Conservation (phyloP, 1,284 basidiomycete species). For the Tilletia setariae region DNA sequence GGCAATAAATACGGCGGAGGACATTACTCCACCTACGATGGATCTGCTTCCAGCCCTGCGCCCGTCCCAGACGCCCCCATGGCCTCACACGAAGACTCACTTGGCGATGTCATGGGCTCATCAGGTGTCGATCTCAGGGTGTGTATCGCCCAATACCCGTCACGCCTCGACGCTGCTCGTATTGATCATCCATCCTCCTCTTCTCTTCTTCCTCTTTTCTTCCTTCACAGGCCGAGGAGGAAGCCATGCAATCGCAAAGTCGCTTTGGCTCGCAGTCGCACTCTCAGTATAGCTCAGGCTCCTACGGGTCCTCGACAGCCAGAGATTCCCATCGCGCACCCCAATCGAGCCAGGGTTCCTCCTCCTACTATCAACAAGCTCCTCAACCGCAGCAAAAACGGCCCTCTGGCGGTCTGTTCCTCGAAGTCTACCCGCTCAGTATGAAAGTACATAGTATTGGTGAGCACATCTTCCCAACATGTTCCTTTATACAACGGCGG, state of each 20-base stretch:
- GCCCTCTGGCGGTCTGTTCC: conserved; percentile 22
- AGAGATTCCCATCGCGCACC: conserved; percentile 31
- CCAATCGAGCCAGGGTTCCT: neutral
- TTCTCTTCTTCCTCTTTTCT: neutral
- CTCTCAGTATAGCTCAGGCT: conserved; percentile 22
- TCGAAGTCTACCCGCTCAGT: conserved; percentile 44
- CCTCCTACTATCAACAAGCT: neutral
- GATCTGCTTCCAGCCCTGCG: neutral
- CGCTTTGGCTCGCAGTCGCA: conserved; percentile 11
- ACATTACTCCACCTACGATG: neutral
- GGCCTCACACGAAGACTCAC: conserved; percentile 30
- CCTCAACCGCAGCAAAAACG: neutral
- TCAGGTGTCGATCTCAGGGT: conserved; percentile 45
- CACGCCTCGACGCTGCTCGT: neutral
- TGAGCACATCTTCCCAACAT: neutral
- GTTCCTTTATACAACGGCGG: neutral
- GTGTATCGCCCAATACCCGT: neutral
- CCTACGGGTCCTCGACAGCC: conserved; percentile 24
- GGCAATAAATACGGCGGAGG: no score
- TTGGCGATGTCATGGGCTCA: conserved; percentile 47
- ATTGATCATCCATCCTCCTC: no score
- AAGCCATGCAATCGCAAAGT: conserved; percentile 36
- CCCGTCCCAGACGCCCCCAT: neutral
- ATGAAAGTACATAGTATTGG: conserved; percentile 43
- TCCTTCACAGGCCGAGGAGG: conserved; percentile 41